phyloP scores from a whole-genome alignment of 2,329 filamentous ascomycete species.

The Fusarium tupiense region DNA sequence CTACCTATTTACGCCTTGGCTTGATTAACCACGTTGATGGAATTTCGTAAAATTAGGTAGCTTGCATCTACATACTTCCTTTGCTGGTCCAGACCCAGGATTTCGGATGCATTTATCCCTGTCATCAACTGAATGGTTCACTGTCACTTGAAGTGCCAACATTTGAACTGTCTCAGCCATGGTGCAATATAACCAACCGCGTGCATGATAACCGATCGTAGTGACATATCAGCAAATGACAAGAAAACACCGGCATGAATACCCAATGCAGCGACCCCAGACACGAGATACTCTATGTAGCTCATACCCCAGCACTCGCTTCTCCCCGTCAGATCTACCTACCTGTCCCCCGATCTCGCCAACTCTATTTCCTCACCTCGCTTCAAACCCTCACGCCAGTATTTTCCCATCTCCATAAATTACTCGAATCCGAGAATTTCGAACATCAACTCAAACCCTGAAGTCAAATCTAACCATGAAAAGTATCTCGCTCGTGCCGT shows the following conservation, averaged over 20 bases:
- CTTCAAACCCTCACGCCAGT: background rate
- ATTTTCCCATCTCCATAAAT: background rate
- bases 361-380: conserved; percentile 1
- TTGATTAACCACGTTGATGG: background rate
- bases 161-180: conserved; percentile 1
- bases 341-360: background rate
- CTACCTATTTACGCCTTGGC: background rate
- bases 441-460: background rate
- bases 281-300: background rate
- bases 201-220: background rate
- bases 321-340: background rate
- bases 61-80: background rate
- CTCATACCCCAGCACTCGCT: background rate
- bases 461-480: background rate
- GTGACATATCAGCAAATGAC: background rate
- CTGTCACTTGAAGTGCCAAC: background rate
- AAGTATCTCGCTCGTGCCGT: background rate
- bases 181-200: background rate
- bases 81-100: background rate
- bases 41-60: background rate
- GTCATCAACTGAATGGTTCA: background rate
- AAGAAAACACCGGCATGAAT: background rate
- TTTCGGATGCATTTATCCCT: background rate
- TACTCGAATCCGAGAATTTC: background rate
- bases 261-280: background rate